Base-by-base conservation (phyloP, 2,329 filamentous ascomycete species). In the Ophiocordyceps camponoti-saundersi region DNA sequence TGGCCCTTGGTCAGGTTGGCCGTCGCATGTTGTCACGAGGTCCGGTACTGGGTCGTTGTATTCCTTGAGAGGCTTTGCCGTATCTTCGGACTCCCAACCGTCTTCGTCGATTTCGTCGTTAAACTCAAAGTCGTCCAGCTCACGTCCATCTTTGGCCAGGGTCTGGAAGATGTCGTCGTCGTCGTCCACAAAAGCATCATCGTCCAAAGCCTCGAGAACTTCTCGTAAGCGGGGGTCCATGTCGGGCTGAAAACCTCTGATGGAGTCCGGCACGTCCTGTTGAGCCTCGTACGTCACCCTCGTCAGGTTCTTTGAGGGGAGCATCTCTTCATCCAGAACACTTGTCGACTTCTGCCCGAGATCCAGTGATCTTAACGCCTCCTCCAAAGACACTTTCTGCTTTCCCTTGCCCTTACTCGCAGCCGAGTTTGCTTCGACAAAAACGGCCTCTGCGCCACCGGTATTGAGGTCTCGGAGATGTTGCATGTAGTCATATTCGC, bases 401-500 rank as follows among this genome's bases (percentile, higher is more conserved):
- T 85, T 84, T 5, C 72, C 78, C 65, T 89, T 89, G 22, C 67
- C 70, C 62, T 85, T 85, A 53, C 74, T 76, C 47, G 73, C 73
- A n/a, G 70, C 61, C 13, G 70, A 64, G 46, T 76, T 73, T n/a
- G 77, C 73, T 55, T 95, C 88, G 39, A 98, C 75, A 59, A 94
- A 96, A 44, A 89, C 80, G 29, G 82, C 78, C 47, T 88, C 82
- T 29, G 85, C 85, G 22, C 77, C 77, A 6, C 75, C 86, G 42
- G 70, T 64, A 48, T 81, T 81, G n/a, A 98, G 68, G 56, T 96
- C 92, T 47, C 88, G 83, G 73, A 98, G 70, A 65, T 98, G 92
- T 65, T 98, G 92, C 92, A 98, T 98, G 68, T 98, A 98, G 65
- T 98, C 92, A 66, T 98, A 98, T 59, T 86, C 77, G 53, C 85